Evolutionary conservation across 1,284 basidiomycete genomes (phyloP), one percentile per base, ranked within the genome.

Genomic region (Moesziomyces sp.): DNA sequence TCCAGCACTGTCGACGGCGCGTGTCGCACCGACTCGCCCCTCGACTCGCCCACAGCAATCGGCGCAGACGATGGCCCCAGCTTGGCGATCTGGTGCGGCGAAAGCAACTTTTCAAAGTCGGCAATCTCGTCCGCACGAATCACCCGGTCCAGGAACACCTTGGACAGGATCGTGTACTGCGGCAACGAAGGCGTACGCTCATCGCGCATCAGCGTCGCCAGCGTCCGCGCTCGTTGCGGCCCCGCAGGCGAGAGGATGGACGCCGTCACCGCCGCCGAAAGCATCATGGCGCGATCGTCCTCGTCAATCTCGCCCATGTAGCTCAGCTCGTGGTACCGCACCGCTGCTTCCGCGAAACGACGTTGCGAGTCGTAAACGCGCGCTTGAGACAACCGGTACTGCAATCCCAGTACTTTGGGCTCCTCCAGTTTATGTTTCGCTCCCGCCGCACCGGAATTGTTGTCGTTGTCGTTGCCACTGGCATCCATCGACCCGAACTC

Each of bases 61-160:
- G 61, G 44, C 23, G 34, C 58, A 14, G 58, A 62, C 28, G 65
- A 54, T 3, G 74, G 63, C 1, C 91, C 89, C 48, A 99, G 91
- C 81, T 89, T 91, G 14, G 96, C 96, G 28, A 95, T 88, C 84
- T 99, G 97, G 85, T 99, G 97, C 8, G 91, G 89, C 76, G 92
- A 91, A 55, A 99, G 89, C 1, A 90, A 91, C 53, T 88, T 88
- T 84, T 95, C 93, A 82, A 99, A 98, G 59, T 91, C 91, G 79
- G 91, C 90, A 62, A 99, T 89, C 86, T 98, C 95, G 53, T 89
- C 88, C 0, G 93, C 88, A 47, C 93, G 91, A 46, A 99, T 89
- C 79, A 99, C 97, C 73, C 94, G 94, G 82, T 97, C 95, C 73
- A 97, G 90, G 85, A 97, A 94, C 92, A 98, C 97, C 76, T 97